Percentiles rank a stretch among this genome's conserved stretches.
Conservation (phyloP, 1,139 yeast genomes). For the Suhomyces maxii region DNA sequence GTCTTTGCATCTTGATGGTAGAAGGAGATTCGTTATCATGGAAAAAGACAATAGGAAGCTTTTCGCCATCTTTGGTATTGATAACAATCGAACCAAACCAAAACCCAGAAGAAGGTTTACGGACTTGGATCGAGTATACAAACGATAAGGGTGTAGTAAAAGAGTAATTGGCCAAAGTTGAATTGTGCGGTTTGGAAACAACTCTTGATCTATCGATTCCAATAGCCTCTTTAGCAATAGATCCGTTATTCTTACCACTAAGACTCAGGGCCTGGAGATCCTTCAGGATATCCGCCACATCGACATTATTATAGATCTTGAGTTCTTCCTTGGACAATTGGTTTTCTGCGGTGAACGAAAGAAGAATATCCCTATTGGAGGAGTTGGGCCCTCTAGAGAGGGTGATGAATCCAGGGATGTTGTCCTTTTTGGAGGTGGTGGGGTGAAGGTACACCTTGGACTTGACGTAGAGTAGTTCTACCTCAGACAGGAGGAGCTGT, state of each 20-base stretch:
- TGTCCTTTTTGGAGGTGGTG: conserved; percentile 68
- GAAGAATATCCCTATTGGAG: conserved; percentile 55
- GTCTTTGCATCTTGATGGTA: conserved; percentile 59
- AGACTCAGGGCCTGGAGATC: conserved; percentile 21
- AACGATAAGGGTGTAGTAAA: conserved; percentile 61
- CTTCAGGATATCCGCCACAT: conserved; percentile 35
- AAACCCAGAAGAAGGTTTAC: conserved; percentile 83
- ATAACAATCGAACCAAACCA: conserved; percentile 88
- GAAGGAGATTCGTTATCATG: conserved; percentile 88
- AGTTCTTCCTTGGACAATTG: conserved; percentile 50
- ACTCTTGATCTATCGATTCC: conserved; percentile 17
- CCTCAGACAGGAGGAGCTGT: conserved; percentile 25
- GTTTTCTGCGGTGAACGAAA: conserved; percentile 78
- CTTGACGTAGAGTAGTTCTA: conserved; percentile 53
- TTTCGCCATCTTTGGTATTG: conserved; percentile 68
- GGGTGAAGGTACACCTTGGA: conserved; percentile 84
- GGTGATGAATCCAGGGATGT: conserved; percentile 72
- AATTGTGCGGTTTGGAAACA: conserved; percentile 53
- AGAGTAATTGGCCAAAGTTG: conserved; percentile 61
- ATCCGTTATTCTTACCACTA: conserved; percentile 11
- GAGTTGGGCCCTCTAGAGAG: conserved; percentile 57
- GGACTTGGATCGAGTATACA: conserved; percentile 75
- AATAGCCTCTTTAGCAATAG: neutral
- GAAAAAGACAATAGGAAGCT: conserved; percentile 80
- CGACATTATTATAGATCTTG: conserved; percentile 52